Evolutionary conservation across 169 alveolate genomes (phyloP), one percentile per base, ranked within the genome.

Genomic region (Cryptosporidium meleagridis): DNA sequence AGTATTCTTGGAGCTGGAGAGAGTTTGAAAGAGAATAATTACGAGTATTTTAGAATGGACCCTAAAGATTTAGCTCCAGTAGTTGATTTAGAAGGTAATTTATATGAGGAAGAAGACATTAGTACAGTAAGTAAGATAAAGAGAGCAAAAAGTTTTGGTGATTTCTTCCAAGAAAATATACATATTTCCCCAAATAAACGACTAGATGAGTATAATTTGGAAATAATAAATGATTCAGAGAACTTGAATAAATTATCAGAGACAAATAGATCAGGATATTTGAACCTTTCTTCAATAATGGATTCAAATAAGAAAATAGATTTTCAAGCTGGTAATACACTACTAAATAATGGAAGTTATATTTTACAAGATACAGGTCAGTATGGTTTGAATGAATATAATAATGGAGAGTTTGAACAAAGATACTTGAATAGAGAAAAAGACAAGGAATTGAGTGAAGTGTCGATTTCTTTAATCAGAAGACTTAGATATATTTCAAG

Each of bases 81-180:
- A 26, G 31, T 73, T 9, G 86, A 58, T 0, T 21, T 16, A 14
- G 53, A 58, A 52, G 44, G 14, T 10, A 68, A 33, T 0, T 7
- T 33, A 21, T 21, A 14, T 21, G 44, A 23, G 1, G 86, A 73
- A 23, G 55, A 16, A 23, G 55, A 16, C 35, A 37, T 7, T 37
- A 35, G 37, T 8, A 29, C 41, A 8, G 61, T 37, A 35, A 52
- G n/a, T n/a, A 73, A 23, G 35, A 73, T 73, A 23, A 73, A 73
- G 26, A 73, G 68, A 58, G 59, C 29, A 21, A 73, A 73, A 23
- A 73, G 70, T 23, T 73, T 73, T 73, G 86, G 86, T 6, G 86
- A 73, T 58, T 73, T 73, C 31, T 73, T 73, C 26, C 86, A 73
- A 39, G 86, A 58, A 6, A 73, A 73, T 59, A 21, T 73, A 37